These are phyloP conservation scores for Annulohypoxylon bovei DNA, from an alignment of 495 filamentous ascomycete species.

Conservation along the genomic window DNA sequence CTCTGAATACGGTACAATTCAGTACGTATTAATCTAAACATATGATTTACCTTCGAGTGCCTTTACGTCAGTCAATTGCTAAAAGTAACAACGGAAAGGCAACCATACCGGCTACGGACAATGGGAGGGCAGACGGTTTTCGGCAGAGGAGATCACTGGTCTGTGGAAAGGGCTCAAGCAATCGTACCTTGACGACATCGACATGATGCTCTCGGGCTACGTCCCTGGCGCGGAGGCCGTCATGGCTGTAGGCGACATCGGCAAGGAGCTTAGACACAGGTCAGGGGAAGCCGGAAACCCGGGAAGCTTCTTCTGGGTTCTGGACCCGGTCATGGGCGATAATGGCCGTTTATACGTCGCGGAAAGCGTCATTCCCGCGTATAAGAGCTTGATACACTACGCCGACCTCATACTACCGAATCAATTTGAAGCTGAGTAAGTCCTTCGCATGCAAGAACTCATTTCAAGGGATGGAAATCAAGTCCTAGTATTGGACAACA, in stretches of 20 bases:
- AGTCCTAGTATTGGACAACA: background rate
- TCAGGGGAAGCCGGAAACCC: constrained; percentile 61
- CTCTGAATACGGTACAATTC: constrained; percentile 95
- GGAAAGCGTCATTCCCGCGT: constrained; percentile 89
- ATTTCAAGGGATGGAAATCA: background rate
- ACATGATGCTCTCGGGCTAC: constrained; percentile 93
- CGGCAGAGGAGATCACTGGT: constrained; percentile 82
- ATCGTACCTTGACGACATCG: constrained; percentile 83
- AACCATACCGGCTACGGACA: constrained; percentile 94
- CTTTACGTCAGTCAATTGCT: background rate
- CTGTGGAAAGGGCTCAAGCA: constrained; percentile 86
- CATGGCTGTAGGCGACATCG: constrained; percentile 84
- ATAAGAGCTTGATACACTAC: constrained; percentile 76
- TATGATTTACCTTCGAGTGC: background rate
- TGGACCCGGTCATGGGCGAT: constrained; percentile 99
- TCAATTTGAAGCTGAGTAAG: constrained; percentile 95
- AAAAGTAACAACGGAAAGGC: constrained; percentile 59
- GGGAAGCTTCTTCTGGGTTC: constrained; percentile 94
- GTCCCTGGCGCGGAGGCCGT: constrained; percentile 85
- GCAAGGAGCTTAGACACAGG: constrained; percentile 76
- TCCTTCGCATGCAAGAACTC: background rate
- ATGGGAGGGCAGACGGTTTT: constrained; percentile 81
- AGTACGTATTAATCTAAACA: constrained; percentile 60
- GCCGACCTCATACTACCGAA: constrained; percentile 96
- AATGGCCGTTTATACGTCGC: constrained; percentile 90